These are phyloP conservation scores for Mrakia gelida DNA, from an alignment of 768 basidiomycete species.

Conservation along the genomic window DNA sequence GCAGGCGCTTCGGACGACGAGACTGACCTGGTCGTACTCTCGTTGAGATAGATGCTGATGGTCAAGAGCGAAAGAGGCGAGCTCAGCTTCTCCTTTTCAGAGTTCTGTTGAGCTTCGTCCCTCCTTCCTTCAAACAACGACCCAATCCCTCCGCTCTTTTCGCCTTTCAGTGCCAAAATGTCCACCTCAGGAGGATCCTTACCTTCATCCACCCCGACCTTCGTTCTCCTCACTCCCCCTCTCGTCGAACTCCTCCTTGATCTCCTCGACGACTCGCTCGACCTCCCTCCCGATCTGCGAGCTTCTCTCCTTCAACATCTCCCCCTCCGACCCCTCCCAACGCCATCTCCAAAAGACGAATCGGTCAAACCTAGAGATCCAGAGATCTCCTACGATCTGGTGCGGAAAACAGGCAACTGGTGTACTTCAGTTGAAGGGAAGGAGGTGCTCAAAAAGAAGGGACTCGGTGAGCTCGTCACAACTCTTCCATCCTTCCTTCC, in stretches of 20 bases:
- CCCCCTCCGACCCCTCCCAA: not conserved
- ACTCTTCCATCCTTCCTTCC: not conserved
- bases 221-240: constrained; percentile 1
- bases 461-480: not conserved
- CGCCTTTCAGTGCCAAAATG: not conserved
- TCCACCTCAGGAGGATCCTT: not conserved
- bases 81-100: too few relatives aligned
- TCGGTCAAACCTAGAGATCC: not conserved
- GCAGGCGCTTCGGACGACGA: too few relatives aligned
- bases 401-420: constrained; percentile 12
- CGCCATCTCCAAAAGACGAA: not conserved
- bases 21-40: too few relatives aligned
- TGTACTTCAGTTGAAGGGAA: not conserved
- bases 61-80: too few relatives aligned
- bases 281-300: not conserved
- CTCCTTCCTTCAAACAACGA: not conserved
- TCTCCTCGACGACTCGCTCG: not conserved
- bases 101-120: not conserved
- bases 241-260: constrained; percentile 13
- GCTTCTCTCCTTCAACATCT: not conserved
- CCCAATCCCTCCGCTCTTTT: not conserved
- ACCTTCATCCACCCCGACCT: not conserved
- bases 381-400: constrained; percentile 15
- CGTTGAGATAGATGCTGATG: too few relatives aligned
- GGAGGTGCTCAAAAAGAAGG: not conserved